phyloP scores from a whole-genome alignment of 2,329 filamentous ascomycete genomes.

The Microsporum ferrugineum region DNA sequence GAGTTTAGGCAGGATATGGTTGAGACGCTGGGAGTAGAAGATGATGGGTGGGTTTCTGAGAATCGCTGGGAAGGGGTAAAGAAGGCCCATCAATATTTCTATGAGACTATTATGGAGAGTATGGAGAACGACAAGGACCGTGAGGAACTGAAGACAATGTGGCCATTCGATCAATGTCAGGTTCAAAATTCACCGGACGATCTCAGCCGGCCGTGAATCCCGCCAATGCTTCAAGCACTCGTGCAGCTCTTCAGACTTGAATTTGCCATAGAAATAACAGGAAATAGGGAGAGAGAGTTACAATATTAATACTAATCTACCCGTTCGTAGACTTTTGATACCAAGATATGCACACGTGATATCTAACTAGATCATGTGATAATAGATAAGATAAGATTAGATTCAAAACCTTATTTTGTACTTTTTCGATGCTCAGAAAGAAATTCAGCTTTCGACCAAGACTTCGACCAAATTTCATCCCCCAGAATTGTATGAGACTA shows the following conservation, averaged over 20 bases:
- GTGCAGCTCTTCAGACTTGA: too few relatives aligned
- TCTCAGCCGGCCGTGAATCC: not conserved
- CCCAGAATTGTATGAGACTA: not conserved
- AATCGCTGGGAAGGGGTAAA: slow-evolving; percentile 13
- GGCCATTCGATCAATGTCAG: slow-evolving; percentile 14
- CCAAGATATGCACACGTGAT: not conserved
- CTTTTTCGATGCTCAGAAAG: not conserved
- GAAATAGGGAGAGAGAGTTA: too few relatives aligned
- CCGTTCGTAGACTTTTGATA: too few relatives aligned
- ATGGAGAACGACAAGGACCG: slow-evolving; percentile 14
- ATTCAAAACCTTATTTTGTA: not conserved
- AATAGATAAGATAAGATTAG: not conserved
- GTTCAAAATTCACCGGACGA: not conserved
- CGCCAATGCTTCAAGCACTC: too few relatives aligned
- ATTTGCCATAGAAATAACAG: too few relatives aligned
- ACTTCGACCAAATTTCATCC: not conserved
- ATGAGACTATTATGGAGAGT: slow-evolving; percentile 11
- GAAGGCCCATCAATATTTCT: slow-evolving; percentile 11
- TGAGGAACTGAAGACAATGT: slow-evolving; percentile 14
- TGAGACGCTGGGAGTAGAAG: slow-evolving; percentile 13
- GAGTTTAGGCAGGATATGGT: slow-evolving; percentile 13
- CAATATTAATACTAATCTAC: too few relatives aligned
- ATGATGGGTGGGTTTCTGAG: slow-evolving; percentile 12
- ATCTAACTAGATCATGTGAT: not conserved
- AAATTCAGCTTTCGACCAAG: not conserved